Conservation (phyloP, 352 stramenopile species). For the Phytopythium chamaehyphon region DNA sequence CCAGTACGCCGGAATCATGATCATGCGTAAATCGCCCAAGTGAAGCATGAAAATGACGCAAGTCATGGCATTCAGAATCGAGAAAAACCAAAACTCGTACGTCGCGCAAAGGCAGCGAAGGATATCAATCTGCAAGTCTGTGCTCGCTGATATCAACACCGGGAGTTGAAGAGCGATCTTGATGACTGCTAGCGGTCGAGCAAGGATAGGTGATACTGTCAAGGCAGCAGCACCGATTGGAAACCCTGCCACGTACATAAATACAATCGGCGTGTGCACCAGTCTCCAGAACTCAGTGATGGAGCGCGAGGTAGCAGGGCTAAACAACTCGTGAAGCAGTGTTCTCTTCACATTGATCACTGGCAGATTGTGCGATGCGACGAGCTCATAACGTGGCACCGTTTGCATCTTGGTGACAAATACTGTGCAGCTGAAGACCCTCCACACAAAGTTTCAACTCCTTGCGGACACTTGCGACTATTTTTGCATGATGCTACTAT, state of each 20-base stretch:
- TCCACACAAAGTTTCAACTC: neutral
- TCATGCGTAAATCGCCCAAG: slow-evolving; percentile 14
- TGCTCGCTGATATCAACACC: neutral
- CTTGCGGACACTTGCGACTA: too few relatives aligned
- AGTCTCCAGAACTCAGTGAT: neutral
- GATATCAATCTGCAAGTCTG: slow-evolving; percentile 18
- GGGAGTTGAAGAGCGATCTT: slow-evolving; percentile 9
- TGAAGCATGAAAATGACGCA: slow-evolving; percentile 11
- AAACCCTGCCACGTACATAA: neutral
- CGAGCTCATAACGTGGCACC: slow-evolving; percentile 3
- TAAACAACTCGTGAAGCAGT: neutral
- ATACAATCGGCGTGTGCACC: neutral
- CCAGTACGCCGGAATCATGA: slow-evolving; percentile 12
- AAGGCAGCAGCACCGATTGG: neutral
- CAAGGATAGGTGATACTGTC: neutral
- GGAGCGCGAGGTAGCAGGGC: neutral
- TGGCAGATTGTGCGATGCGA: slow-evolving; percentile 1
- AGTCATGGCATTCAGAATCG: slow-evolving; percentile 11
- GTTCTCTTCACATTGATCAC: slow-evolving; percentile 2
- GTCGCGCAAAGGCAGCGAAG: slow-evolving; percentile 12
- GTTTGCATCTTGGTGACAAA: neutral
- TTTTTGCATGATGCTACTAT: too few relatives aligned
- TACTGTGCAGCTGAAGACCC: neutral
- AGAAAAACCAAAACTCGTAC: slow-evolving; percentile 44
- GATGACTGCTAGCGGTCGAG: slow-evolving; percentile 4